Conservation (phyloP, 2,329 filamentous ascomycete species). For the Domatiomyces catenatus region DNA sequence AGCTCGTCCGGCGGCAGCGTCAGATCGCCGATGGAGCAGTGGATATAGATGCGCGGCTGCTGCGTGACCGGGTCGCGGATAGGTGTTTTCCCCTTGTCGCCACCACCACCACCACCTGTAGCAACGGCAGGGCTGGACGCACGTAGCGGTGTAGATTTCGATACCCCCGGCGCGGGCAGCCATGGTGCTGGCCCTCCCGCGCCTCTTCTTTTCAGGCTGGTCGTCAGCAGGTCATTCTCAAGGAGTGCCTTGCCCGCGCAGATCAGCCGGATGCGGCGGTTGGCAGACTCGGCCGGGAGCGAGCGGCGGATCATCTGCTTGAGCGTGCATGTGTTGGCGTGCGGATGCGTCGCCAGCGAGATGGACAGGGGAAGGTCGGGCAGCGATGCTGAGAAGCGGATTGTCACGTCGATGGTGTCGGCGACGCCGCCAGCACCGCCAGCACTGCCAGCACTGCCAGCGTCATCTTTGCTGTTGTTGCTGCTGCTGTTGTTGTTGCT, state of each 20-base stretch:
- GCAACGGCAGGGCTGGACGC: slow-evolving; percentile 19
- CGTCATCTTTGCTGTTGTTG: background rate
- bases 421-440: background rate
- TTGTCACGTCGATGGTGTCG: slow-evolving; percentile 51
- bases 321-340: slow-evolving; percentile 54
- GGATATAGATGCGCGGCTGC: slow-evolving; percentile 58
- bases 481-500: background rate
- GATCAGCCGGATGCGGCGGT: slow-evolving; percentile 70
- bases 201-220: slow-evolving; percentile 44
- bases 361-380: slow-evolving; percentile 73
- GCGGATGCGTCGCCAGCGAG: slow-evolving; percentile 18
- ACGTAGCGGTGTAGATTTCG: slow-evolving; percentile 29
- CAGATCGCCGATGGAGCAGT: slow-evolving; percentile 76
- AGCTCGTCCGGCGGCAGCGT: slow-evolving; percentile 55
- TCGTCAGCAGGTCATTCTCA: slow-evolving; percentile 53
- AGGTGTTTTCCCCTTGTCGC: slow-evolving; percentile 53
- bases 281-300: slow-evolving; percentile 46
- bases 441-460: too few relatives aligned
- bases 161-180: slow-evolving; percentile 26
- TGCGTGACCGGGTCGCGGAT: slow-evolving; percentile 33
- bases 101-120: too few relatives aligned
- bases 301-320: slow-evolving; percentile 67
- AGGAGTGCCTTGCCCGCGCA: slow-evolving; percentile 74
- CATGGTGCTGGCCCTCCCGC: background rate
- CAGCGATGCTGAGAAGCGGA: slow-evolving; percentile 77